These are phyloP conservation scores for Fusarium dlaminii DNA, from an alignment of 2,329 filamentous ascomycete species.

Conservation along the genomic window DNA sequence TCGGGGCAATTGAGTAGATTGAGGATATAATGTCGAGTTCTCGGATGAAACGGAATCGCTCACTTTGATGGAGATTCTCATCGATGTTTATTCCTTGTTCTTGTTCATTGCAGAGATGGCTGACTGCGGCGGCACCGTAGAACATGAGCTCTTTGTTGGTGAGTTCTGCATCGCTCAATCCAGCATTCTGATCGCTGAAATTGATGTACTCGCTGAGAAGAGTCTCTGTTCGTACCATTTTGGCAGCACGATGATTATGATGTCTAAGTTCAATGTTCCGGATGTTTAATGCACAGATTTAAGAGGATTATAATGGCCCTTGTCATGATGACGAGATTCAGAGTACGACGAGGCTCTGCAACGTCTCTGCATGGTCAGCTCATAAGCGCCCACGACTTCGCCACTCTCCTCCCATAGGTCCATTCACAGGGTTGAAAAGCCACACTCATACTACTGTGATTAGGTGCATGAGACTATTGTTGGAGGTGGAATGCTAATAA, in stretches of 20 bases:
- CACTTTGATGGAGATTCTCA: background rate
- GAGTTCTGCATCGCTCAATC: background rate
- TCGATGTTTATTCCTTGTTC: background rate
- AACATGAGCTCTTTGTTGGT: background rate
- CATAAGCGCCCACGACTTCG: background rate
- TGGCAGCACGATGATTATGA: background rate
- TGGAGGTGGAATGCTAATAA: too few relatives aligned
- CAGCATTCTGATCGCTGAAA: background rate
- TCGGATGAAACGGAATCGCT: background rate
- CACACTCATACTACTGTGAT: background rate
- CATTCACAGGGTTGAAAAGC: background rate
- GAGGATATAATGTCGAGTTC: background rate
- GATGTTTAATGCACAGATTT: rapidly evolving
- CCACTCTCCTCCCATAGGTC: background rate
- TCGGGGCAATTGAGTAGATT: background rate
- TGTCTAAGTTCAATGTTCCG: rapidly evolving
- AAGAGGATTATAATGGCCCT: background rate
- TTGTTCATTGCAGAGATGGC: background rate
- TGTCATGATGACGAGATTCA: background rate
- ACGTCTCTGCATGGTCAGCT: background rate
- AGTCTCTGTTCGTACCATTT: background rate
- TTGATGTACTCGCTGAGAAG: constrained; percentile 4
- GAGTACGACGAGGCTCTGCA: background rate
- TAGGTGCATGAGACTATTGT: background rate
- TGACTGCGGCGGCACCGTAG: background rate